Evolutionary conservation across 331 rosid genomes (phyloP).

Genomic region (Quercus tomentella): DNA sequence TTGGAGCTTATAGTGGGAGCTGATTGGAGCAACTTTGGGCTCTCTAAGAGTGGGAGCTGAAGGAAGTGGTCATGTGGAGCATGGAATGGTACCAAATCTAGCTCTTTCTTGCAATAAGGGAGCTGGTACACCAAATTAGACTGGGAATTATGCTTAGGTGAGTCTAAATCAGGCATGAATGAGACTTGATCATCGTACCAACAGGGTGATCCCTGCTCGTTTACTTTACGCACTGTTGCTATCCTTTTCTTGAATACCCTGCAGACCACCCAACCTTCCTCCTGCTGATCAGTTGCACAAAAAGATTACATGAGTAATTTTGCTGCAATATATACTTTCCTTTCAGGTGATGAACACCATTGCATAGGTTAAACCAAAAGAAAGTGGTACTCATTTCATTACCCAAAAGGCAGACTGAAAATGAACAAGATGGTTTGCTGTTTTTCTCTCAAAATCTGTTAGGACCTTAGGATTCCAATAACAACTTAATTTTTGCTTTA

Average conservation of each 20-base stretch:
- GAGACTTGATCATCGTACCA: constrained; percentile 88
- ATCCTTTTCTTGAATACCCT: constrained; percentile 95
- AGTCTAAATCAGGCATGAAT: constrained; percentile 71
- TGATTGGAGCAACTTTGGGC: constrained; percentile 56
- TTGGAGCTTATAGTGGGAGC: constrained; percentile 13
- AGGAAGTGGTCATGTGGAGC: constrained; percentile 52
- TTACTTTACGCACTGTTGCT: constrained; percentile 59
- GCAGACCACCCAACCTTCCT: constrained; percentile 97
- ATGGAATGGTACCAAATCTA: constrained; percentile 40
- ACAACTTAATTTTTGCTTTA: too few relatives aligned
- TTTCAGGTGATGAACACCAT: not conserved
- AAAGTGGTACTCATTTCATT: too few relatives aligned
- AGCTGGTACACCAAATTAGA: constrained; percentile 38
- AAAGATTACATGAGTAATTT: not conserved
- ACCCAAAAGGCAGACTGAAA: too few relatives aligned
- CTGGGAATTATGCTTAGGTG: constrained; percentile 58
- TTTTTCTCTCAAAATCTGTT: too few relatives aligned
- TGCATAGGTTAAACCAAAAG: not conserved
- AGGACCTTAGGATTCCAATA: too few relatives aligned
- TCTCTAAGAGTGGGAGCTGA: constrained; percentile 69
- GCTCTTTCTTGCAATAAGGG: constrained; percentile 66
- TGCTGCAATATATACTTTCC: not conserved
- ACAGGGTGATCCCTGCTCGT: constrained; percentile 70
- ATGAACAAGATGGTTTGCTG: not conserved
- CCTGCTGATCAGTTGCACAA: constrained; percentile 38